A percentile compares a stretch with the other conserved stretches of the same genome.
Evolutionary conservation across 176 grass and related monocot genomes (phyloP).

Genomic region (Puya raimondii): DNA sequence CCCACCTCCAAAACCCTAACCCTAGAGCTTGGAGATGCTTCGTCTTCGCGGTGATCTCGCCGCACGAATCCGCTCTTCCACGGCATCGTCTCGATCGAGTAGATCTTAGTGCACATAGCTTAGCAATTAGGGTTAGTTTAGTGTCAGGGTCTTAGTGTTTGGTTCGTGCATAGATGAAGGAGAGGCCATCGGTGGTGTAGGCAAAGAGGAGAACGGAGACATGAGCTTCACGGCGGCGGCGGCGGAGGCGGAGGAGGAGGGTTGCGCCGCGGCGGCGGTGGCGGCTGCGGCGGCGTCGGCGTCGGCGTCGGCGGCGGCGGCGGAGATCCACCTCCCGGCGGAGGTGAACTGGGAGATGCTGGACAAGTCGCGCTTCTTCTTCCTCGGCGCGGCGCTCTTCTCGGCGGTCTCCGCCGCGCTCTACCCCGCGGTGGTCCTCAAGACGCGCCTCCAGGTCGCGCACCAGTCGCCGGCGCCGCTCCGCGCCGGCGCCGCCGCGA

Average conservation of each 20-base stretch:
- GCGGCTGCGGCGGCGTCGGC: conserved; percentile 18
- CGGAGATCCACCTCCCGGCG: conserved; percentile 41
- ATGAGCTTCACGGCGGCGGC: conserved; percentile 64
- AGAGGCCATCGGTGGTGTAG: conserved; percentile 1
- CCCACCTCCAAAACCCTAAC: neutral
- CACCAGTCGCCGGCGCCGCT: conserved; percentile 37
- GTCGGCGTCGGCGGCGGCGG: conserved; percentile 2
- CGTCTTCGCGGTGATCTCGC: no score
- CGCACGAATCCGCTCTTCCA: no score
- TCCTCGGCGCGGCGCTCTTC: conserved; percentile 79
- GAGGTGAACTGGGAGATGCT: conserved; percentile 99
- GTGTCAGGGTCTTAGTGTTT: neutral
- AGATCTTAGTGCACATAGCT: neutral
- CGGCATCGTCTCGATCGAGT: no score
- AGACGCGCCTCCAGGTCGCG: conserved; percentile 85
- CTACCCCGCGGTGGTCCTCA: conserved; percentile 88
- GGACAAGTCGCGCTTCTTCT: conserved; percentile 94
- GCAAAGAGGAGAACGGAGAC: neutral
- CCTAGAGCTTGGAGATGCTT: conserved; percentile 2
- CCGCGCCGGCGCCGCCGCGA: conserved; percentile 29
- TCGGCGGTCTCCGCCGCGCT: conserved; percentile 82
- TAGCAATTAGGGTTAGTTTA: conserved; percentile 2
- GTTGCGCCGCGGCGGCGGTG: conserved; percentile 20
- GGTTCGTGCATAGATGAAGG: no score
- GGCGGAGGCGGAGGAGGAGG: conserved; percentile 45